A percentile compares a stretch with the other conserved stretches of the same genome.
Conservation (phyloP, 495 filamentous ascomycete genomes). For the Penicillium pulvis region DNA sequence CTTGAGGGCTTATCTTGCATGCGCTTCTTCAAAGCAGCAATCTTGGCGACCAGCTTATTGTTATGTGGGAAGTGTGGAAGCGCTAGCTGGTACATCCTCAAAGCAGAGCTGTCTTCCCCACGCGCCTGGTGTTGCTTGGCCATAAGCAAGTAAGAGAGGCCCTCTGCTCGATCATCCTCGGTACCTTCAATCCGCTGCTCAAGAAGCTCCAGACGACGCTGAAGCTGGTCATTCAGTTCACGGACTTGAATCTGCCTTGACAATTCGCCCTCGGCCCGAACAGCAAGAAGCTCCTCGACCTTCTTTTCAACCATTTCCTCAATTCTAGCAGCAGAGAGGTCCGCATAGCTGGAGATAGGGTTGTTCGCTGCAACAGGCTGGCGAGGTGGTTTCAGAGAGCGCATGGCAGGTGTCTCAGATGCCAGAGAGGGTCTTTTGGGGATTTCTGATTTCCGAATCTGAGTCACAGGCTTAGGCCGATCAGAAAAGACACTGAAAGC, state of each 20-base stretch:
- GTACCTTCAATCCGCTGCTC: slow-evolving; percentile 79
- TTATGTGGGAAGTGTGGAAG: slow-evolving; percentile 85
- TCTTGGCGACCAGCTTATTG: slow-evolving; percentile 76
- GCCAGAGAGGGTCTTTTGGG: slow-evolving; percentile 43
- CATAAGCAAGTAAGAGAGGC: slow-evolving; percentile 81
- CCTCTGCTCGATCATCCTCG: slow-evolving; percentile 76
- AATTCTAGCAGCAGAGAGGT: slow-evolving; percentile 73
- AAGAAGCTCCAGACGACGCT: slow-evolving; percentile 76
- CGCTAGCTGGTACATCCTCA: slow-evolving; percentile 86
- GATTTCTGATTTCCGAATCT: slow-evolving; percentile 43
- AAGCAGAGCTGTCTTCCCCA: slow-evolving; percentile 74
- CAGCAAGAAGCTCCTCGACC: slow-evolving; percentile 83
- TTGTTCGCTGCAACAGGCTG: slow-evolving; percentile 32
- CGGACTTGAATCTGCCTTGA: slow-evolving; percentile 51
- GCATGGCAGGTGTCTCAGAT: slow-evolving; percentile 31
- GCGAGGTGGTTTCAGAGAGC: slow-evolving; percentile 33
- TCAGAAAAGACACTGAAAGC: slow-evolving; percentile 84
- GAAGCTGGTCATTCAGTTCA: slow-evolving; percentile 73
- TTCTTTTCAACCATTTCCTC: slow-evolving; percentile 91
- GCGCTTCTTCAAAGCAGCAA: slow-evolving; percentile 65
- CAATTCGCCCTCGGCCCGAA: slow-evolving; percentile 56
- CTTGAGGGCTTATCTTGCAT: slow-evolving; percentile 43
- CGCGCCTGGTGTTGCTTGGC: slow-evolving; percentile 86
- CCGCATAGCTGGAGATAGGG: slow-evolving; percentile 29
- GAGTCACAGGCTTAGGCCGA: slow-evolving; percentile 44